Conservation (phyloP, 768 basidiomycete genomes). For the Tulasnella sp. region DNA sequence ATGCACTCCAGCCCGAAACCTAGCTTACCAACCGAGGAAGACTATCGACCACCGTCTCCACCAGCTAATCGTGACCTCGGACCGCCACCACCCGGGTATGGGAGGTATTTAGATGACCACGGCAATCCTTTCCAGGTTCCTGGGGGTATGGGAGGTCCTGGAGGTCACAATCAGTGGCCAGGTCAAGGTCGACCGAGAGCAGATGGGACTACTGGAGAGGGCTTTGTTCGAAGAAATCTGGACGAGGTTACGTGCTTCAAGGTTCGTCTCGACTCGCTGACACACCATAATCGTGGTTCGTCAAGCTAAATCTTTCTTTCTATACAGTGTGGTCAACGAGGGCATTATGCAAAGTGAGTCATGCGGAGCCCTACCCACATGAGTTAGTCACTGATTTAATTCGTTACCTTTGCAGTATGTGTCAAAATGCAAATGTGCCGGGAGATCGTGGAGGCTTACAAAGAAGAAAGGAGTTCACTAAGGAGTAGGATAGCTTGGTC, state of each 20-base stretch:
- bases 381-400: neutral
- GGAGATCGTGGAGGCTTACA: slow-evolving; percentile 82
- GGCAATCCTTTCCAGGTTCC: slow-evolving; percentile 40
- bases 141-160: slow-evolving; percentile 26
- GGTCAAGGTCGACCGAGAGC: slow-evolving; percentile 21
- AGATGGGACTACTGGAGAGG: slow-evolving; percentile 24
- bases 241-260: slow-evolving; percentile 85
- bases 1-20: slow-evolving; percentile 65
- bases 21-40: slow-evolving; percentile 52
- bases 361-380: neutral
- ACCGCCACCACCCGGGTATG: slow-evolving; percentile 86
- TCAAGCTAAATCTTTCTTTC: slow-evolving; percentile 11
- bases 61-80: slow-evolving; percentile 71
- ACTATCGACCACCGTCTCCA: slow-evolving; percentile 67
- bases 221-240: slow-evolving; percentile 50
- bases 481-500: neutral
- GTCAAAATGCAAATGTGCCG: slow-evolving; percentile 81
- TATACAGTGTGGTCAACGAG: slow-evolving; percentile 73
- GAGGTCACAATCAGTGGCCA: slow-evolving; percentile 21
- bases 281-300: neutral
- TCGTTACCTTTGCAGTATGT: slow-evolving; percentile 39
- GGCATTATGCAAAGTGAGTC: slow-evolving; percentile 74
- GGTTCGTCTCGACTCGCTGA: slow-evolving; percentile 27
- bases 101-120: slow-evolving; percentile 62
- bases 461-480: slow-evolving; percentile 23